Evolutionary conservation across 2,329 filamentous ascomycete species (phyloP), one percentile per base, ranked within the genome.

Genomic region (Talaromyces islandicus): DNA sequence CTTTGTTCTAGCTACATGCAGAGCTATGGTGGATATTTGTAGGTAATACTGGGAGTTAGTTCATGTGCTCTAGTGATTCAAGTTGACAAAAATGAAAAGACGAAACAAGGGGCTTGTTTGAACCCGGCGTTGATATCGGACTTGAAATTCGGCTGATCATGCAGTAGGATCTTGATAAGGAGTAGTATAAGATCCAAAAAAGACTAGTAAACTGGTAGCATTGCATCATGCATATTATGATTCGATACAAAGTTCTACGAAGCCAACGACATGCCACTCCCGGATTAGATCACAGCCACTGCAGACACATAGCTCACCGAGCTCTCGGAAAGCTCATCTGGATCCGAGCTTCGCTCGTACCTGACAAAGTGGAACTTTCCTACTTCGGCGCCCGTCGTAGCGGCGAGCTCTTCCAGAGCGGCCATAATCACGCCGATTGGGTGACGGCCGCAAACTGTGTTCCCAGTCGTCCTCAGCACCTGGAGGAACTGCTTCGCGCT

Each of bases 261-360:
- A 32, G n/a, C 7, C 7, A n/a, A 19, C 14, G 38, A 50, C 14
- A 46, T 29, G 38, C 21, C 24, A 25, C 54, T n/a, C 48, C 27
- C 24, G 24, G 48, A 48, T 46, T 69, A 92, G 35, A 92, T 70
- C 17, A 92, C 81, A 9, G 92, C 91, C 80, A 94, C 96, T 3
- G 92, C 94, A 71, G 92, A 93, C 3, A 90, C 92, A 74, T 99
- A 99, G 76, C 92, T 97, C 56, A 99, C 94, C 67, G 92, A 97
- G 65, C 87, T 94, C 64, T 96, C 91, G 17, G 71, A 74, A 0
- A 88, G 79, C 30, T 81, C 80, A 65, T 83, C 80, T 3, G 89
- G 89, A 73, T 95, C 78, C 62, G 85, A 87, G 75, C 93, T 99
- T 62, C 92, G 85, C 71, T 96, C 88, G 73, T 99, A 99, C 68